Evolutionary conservation across 106 monocot species (phyloP).

Genomic region (Acorus calamus): DNA sequence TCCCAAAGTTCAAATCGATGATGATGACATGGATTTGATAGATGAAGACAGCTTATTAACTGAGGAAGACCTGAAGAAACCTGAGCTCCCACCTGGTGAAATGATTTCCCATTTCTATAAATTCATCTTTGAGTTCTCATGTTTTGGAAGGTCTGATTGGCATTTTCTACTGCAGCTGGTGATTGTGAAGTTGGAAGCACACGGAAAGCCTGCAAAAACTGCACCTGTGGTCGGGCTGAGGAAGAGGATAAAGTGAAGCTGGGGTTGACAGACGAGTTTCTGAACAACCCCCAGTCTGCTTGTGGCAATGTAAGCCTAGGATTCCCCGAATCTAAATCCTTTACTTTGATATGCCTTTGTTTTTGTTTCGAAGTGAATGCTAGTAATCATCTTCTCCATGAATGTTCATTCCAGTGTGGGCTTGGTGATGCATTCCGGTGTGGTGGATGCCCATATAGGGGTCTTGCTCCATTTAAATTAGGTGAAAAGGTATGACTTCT

Average conservation of each 20-base stretch:
- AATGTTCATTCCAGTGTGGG: slow-evolving; percentile 50
- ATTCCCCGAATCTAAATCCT: not conserved
- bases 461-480: slow-evolving; percentile 73
- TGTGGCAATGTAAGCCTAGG: slow-evolving; percentile 67
- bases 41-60: slow-evolving; percentile 90
- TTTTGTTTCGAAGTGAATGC: not conserved
- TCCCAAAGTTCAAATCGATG: slow-evolving; percentile 64
- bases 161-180: slow-evolving; percentile 30
- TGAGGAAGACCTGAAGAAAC: slow-evolving; percentile 89
- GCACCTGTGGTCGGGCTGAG: slow-evolving; percentile 85
- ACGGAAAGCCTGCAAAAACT: slow-evolving; percentile 93
- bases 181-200: slow-evolving; percentile 88
- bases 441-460: slow-evolving; percentile 73
- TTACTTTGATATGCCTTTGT: not conserved
- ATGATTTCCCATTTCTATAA: too few species aligned
- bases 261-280: slow-evolving; percentile 62
- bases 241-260: slow-evolving; percentile 63
- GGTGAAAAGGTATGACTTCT: slow-evolving; percentile 57
- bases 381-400: not conserved
- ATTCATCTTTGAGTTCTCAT: too few species aligned
- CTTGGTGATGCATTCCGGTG: slow-evolving; percentile 95
- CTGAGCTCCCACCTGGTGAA: slow-evolving; percentile 46
- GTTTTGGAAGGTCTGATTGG: not conserved
- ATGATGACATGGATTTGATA: slow-evolving; percentile 73
- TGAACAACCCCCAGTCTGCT: slow-evolving; percentile 80